These are phyloP conservation scores for Kluyveromyces sp. DNA, from an alignment of 1,139 yeast species.

Conservation along the genomic window DNA sequence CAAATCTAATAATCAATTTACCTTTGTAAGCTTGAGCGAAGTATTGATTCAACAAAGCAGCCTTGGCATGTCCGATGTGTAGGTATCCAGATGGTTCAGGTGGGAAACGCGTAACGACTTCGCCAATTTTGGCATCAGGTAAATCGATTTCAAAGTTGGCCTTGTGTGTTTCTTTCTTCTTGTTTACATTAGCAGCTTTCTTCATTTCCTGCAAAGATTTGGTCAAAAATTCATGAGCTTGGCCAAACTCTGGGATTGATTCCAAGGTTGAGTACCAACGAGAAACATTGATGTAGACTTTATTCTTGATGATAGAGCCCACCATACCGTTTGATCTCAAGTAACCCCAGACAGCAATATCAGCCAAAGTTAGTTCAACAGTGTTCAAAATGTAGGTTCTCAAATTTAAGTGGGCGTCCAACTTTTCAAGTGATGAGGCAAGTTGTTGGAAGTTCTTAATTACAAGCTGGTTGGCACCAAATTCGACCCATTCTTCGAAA, in stretches of 20 bases:
- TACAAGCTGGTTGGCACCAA: conserved; percentile 61
- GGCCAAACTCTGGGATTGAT: conserved; percentile 57
- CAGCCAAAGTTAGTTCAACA: conserved; percentile 60
- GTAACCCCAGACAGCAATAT: conserved; percentile 88
- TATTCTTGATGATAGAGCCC: conserved; percentile 82
- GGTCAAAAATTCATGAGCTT: conserved; percentile 57
- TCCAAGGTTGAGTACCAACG: conserved; percentile 89
- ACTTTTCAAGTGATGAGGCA: conserved; percentile 64
- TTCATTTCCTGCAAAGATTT: conserved; percentile 67
- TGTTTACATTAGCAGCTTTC: conserved; percentile 55
- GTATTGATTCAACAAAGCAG: conserved; percentile 90
- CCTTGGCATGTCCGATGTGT: conserved; percentile 96
- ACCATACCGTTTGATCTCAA: conserved; percentile 88
- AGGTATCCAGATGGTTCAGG: conserved; percentile 83
- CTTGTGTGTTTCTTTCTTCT: conserved; percentile 70
- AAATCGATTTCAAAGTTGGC: conserved; percentile 92
- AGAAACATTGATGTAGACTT: conserved; percentile 73
- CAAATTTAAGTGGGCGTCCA: conserved; percentile 79
- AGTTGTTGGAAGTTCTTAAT: conserved; percentile 85
- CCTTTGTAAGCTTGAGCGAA: conserved; percentile 93
- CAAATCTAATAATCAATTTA: conserved; percentile 88
- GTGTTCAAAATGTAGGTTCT: conserved; percentile 68
- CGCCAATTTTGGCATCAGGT: conserved; percentile 82
- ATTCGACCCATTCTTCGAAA: conserved; percentile 55
- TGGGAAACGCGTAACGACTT: conserved; percentile 97